phyloP scores from a whole-genome alignment of 2,329 filamentous ascomycete species.

The Alternaria panax region DNA sequence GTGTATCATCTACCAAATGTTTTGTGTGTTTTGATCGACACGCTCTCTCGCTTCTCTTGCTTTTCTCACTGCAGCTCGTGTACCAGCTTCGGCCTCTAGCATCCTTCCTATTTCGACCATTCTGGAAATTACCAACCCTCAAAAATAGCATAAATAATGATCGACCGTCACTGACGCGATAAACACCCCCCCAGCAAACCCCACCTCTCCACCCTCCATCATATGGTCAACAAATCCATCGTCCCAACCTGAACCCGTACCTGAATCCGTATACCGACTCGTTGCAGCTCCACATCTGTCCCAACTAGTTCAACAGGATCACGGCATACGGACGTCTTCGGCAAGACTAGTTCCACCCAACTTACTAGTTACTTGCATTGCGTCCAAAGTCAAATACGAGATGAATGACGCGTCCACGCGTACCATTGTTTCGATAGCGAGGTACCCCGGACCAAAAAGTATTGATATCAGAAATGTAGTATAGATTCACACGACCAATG shows the following conservation, averaged over 20 bases:
- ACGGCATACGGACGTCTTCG: not conserved
- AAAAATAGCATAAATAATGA: not conserved
- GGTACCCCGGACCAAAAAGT: not conserved
- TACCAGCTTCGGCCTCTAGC: not conserved
- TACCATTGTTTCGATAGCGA: not conserved
- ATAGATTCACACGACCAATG: not conserved
- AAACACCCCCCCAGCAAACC: not conserved
- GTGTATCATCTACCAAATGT: not conserved
- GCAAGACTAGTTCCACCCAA: not conserved
- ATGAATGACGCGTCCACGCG: not conserved
- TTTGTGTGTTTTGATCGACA: not conserved
- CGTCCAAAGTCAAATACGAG: not conserved
- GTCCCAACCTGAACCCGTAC: not conserved
- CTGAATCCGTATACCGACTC: not conserved
- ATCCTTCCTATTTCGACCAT: not conserved
- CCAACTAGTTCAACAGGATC: not conserved
- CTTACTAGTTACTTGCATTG: not conserved
- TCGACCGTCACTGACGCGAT: not conserved
- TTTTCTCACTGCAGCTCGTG: not conserved
- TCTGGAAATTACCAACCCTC: not conserved
- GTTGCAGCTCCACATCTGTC: not conserved
- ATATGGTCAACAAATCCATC: not conserved
- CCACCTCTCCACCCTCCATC: not conserved
- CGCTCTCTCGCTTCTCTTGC: not conserved
- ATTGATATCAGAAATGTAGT: not conserved